Conservation (phyloP, 2,329 filamentous ascomycete species). For the Helminthosporium solani region DNA sequence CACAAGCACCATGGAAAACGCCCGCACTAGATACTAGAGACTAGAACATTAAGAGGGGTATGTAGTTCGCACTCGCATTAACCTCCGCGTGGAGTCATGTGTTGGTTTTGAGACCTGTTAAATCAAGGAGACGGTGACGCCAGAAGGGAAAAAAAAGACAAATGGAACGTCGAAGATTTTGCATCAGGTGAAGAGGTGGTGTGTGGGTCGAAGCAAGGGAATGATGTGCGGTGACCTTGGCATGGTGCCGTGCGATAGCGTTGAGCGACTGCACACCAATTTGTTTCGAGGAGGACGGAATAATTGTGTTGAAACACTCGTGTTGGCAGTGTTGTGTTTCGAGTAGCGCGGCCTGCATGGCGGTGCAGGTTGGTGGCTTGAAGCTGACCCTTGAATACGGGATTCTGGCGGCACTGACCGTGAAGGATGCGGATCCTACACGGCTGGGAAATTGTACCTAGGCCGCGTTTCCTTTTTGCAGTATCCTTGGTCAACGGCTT, state of each 20-base stretch:
- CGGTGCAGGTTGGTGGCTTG: conserved; percentile 7
- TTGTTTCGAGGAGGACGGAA: neutral
- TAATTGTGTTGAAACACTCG: neutral
- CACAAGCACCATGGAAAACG: neutral
- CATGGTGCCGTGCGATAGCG: neutral
- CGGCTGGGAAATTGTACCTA: conserved; percentile 5
- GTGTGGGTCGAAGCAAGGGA: neutral
- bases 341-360: neutral
- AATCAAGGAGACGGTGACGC: neutral
- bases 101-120: neutral
- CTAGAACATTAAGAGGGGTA: conserved; percentile 35
- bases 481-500: neutral
- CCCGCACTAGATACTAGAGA: conserved; percentile 31
- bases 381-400: neutral
- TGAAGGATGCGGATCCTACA: conserved; percentile 8
- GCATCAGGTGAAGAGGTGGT: no score
- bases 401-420: neutral
- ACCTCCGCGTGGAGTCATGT: conserved; percentile 14
- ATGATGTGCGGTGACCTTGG: neutral
- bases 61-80: conserved; percentile 27
- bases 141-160: neutral
- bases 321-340: neutral
- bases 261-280: neutral
- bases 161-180: conserved; percentile 1
- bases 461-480: neutral